Evolutionary conservation across 2,329 filamentous ascomycete genomes (phyloP).

Genomic region (Lecanicillium sp.): DNA sequence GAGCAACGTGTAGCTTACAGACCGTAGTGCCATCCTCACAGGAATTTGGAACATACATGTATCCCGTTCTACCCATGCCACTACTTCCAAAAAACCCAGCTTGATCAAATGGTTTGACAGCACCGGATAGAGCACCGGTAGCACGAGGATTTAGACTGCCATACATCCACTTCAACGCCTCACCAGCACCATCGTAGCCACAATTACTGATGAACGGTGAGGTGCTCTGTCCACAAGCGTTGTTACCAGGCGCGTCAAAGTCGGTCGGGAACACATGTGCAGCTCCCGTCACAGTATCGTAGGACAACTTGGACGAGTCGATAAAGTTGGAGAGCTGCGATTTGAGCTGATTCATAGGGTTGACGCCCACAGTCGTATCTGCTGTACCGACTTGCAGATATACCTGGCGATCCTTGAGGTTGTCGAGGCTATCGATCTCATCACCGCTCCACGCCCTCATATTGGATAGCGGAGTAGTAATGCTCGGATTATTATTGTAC

Average conservation of each 20-base stretch:
- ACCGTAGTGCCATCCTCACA: slow-evolving; percentile 3
- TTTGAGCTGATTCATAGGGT: slow-evolving; percentile 8
- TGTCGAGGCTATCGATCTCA: slow-evolving; percentile 8
- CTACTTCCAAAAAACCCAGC: slow-evolving; percentile 4
- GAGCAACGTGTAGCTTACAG: slow-evolving; percentile 6
- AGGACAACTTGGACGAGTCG: slow-evolving; percentile 2
- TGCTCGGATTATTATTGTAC: slow-evolving; percentile 8
- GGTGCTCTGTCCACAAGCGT: slow-evolving; percentile 2
- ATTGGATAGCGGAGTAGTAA: slow-evolving; percentile 3
- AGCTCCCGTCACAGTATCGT: slow-evolving; percentile 4
- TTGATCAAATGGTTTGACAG: slow-evolving; percentile 1
- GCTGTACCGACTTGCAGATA: slow-evolving; percentile 15
- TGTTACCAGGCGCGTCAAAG: slow-evolving; percentile 8
- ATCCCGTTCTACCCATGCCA: slow-evolving; percentile 5
- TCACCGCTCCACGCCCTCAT: slow-evolving; percentile 10
- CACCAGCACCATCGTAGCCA: slow-evolving; percentile 9
- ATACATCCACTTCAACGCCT: slow-evolving; percentile 10
- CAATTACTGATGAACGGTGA: slow-evolving; percentile 10
- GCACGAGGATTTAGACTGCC: slow-evolving; percentile 5
- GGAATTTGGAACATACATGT: slow-evolving; percentile 5
- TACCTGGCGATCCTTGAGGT: slow-evolving; percentile 10
- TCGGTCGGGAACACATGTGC: slow-evolving; percentile 10
- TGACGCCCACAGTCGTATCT: slow-evolving; percentile 13
- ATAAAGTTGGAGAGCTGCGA: slow-evolving; percentile 7
- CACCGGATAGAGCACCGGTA: background rate